Evolutionary conservation across 352 stramenopile species (phyloP), one percentile per base, ranked within the genome.

Genomic region (Phytophthora rubi): DNA sequence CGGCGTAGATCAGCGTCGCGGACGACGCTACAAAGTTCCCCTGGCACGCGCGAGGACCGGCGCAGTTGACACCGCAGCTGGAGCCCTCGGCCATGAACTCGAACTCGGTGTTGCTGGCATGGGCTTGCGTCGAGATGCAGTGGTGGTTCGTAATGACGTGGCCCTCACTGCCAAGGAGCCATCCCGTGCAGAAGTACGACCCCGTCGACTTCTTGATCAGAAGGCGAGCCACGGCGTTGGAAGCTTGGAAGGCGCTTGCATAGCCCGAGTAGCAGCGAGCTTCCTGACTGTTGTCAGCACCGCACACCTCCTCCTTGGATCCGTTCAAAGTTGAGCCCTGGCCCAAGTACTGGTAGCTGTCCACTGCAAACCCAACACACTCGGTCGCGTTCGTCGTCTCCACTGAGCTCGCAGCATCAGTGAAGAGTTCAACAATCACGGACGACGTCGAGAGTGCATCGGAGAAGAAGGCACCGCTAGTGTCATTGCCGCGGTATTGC

Each of bases 61-160:
- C 53, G 59, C 88, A 95, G n/a, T 69, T 62, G 3, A 58, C 53
- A 2, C 45, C 54, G 49, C 88, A 93, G 0, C 21, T 69, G 1
- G 35, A 47, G 6, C 82, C 77, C 21, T 89, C 68, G 2, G 85
- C 87, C 54, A 75, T 71, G 54, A 95, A 92, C 69, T 95, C 86
- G 35, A 89, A 86, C 53, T 93, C 70, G 2, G 81, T 91, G 62
- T 83, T 79, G n/a, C 51, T 81, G 4, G 88, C 88, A 32, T 91
- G 62, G 13, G 30, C 35, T 47, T 76, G 65, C 23, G 59, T 76
- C 5, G 62, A 73, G 58, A 95, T 93, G 77, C 88, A 95, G 74
- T 95, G 88, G 57, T 93, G 62, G 77, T 95, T 95, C 26, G 88
- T 94, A 16, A 95, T 48, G 42, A 92, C n/a, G 56, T 95, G 86